Conservation (phyloP, 306 rosid genomes). For the Lupinus albus region DNA sequence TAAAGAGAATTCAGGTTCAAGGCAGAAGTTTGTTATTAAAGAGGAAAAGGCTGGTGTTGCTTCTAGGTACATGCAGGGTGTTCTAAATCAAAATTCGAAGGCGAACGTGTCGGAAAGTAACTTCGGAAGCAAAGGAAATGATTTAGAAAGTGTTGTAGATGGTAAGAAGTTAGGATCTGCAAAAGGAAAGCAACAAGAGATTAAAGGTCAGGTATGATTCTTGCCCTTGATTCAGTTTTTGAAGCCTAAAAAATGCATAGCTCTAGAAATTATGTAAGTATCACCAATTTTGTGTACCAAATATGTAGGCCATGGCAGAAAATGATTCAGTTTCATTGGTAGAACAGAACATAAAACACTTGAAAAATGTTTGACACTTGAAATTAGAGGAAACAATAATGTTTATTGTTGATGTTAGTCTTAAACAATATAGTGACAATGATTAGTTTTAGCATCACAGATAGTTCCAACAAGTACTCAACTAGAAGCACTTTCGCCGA, state of each 20-base stretch:
- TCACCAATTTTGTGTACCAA: neutral
- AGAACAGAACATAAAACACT: too few relatives aligned
- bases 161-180: slow-evolving; percentile 50
- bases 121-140: slow-evolving; percentile 57
- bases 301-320: slow-evolving; percentile 6
- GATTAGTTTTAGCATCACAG: slow-evolving; percentile 43
- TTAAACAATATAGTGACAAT: too few relatives aligned
- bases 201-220: slow-evolving; percentile 77
- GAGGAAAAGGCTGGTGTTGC: slow-evolving; percentile 79
- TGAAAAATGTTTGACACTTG: too few relatives aligned
- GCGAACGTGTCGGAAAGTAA: slow-evolving; percentile 44
- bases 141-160: slow-evolving; percentile 55
- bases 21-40: slow-evolving; percentile 74
- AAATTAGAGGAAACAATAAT: too few relatives aligned
- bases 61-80: slow-evolving; percentile 91
- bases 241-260: too few relatives aligned
- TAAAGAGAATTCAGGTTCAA: slow-evolving; percentile 55
- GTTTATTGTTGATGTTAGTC: slow-evolving; percentile 15
- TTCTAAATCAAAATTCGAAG: slow-evolving; percentile 54
- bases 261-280: neutral
- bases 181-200: slow-evolving; percentile 72
- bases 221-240: slow-evolving; percentile 1
- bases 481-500: slow-evolving; percentile 54
- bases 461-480: slow-evolving; percentile 46
- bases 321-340: slow-evolving; percentile 19